Base-by-base conservation (phyloP, 345 rosid genomes). In the Punica granatum region DNA sequence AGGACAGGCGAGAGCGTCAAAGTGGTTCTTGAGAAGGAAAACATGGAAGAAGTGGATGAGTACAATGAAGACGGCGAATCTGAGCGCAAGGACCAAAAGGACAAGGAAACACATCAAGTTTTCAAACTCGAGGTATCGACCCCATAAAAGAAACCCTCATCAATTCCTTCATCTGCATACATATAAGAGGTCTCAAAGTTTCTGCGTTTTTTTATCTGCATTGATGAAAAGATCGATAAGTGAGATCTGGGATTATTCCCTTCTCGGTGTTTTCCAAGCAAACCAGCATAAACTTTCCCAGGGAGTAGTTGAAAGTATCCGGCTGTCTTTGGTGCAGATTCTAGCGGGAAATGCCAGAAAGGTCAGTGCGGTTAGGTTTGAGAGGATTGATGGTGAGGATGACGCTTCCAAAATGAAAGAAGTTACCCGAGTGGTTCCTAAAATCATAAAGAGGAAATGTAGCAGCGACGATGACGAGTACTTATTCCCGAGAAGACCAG, bases 321-420 rank as follows among this genome's bases (percentile, higher is more conserved):
- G 33, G 18, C 18, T 26, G 2, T 64, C 62, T 48, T 64, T 43
- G 67, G 36, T 70, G 77, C 87, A 91, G 99, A 83, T 94, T 75
- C 79, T 92, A 69, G 97, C 91, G 42, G 99, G 98, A 68, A 94
- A 94, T 79, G 98, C 99, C 64, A 85, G 98, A 78, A 92, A 94
- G 82, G 98, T 94, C 51, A 79, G 96, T 62, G 98, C 98, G 42
- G 92, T 89, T 56, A 84, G 97, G 67, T 88, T 94, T 76, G 96
- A 91, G 61, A 78, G 83, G 64, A 83, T 94, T 72, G 77, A 79
- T 68, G 78, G 80, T 60, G 89, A 69, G 64, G 88, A 81, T 56
- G 83, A 74, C 35, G 66, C 71, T 35, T 69, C 77, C 19, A 89
- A 83, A 66, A 88, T 87, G 65, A 86, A 77, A 68, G 86, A 88